Conservation (phyloP, 1,139 yeast species). For the Pichia sp. region DNA sequence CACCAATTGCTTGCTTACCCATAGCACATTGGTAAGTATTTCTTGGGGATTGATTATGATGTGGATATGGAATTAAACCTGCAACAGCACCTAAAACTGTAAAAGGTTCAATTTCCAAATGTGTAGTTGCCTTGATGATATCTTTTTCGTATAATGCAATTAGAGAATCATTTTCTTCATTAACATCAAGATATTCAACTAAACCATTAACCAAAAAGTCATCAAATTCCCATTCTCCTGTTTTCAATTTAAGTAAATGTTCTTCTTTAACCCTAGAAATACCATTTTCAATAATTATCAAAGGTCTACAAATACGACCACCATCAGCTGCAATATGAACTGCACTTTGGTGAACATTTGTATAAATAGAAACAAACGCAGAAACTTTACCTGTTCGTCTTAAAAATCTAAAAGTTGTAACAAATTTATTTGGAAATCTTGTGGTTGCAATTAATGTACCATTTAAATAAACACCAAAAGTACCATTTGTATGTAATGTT, state of each 20-base stretch:
- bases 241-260: constrained; percentile 56
- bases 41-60: constrained; percentile 97
- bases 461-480: constrained; percentile 79
- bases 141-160: constrained; percentile 85
- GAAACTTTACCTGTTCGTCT: constrained; percentile 84
- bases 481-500: constrained; percentile 66
- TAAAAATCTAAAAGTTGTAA: constrained; percentile 65
- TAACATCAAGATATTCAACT: constrained; percentile 94
- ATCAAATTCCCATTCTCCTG: constrained; percentile 77
- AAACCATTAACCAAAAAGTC: constrained; percentile 80
- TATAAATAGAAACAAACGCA: constrained; percentile 84
- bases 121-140: constrained; percentile 57
- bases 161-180: constrained; percentile 92
- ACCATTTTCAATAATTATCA: constrained; percentile 76
- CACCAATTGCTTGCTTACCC: constrained; percentile 99
- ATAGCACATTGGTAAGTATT: constrained; percentile 98
- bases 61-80: constrained; percentile 98
- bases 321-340: constrained; percentile 99
- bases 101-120: constrained; percentile 93
- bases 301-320: constrained; percentile 96
- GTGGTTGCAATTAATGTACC: constrained; percentile 94
- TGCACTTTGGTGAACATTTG: constrained; percentile 82
- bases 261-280: constrained; percentile 62
- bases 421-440: constrained; percentile 77
- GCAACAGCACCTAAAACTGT: constrained; percentile 98